Evolutionary conservation across 1,284 basidiomycete species (phyloP), one percentile per base, ranked within the genome.

Genomic region (Sphagnurus paluster): DNA sequence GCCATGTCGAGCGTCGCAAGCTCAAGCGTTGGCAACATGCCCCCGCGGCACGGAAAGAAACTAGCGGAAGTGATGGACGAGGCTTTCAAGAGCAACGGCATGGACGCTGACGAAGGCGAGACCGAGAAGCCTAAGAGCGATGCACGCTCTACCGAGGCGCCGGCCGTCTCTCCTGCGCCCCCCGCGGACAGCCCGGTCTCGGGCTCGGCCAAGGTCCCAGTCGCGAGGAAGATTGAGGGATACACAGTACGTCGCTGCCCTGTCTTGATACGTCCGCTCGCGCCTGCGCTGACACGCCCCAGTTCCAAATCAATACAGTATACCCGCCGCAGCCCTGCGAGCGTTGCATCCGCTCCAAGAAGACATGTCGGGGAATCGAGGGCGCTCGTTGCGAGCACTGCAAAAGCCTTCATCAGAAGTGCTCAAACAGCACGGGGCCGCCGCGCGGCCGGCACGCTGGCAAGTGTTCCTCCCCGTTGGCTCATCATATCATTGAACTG

Each of bases 371-470:
- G 53, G 70, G 70, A n/a, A 57, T 69, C 17, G 61, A 66, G 25
- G 68, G 69, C 40, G 62, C 65, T 52, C 68, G 70, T 37, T 72
- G 70, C 52, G 69, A 71, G 47, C 62, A 71, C 51, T 72, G 70
- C 59, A 72, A 70, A 54, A 57, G 61, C 47, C 61, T 71, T 42
- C 70, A 71, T 53, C 69, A 71, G 54, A 70, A 69, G 56, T 72
- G 70, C 52, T 69, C 69, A 16, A 72, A 72, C 50, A 67, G 64
- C 56, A 67, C 65, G 33, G 68, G 67, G 32, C 67, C 70, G 40
- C 65, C 67, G 26, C 65, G 68, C 41, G 67, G 68, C 20, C 64
- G 65, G 53, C 64, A 67, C 50, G 62, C 64, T 40, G 57, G 66
- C 62, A 44, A 52, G 65, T 60, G 7, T n/a, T 44, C 24, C 19